phyloP scores from a whole-genome alignment of 495 filamentous ascomycete species.

The Chaetomium cochliodes region DNA sequence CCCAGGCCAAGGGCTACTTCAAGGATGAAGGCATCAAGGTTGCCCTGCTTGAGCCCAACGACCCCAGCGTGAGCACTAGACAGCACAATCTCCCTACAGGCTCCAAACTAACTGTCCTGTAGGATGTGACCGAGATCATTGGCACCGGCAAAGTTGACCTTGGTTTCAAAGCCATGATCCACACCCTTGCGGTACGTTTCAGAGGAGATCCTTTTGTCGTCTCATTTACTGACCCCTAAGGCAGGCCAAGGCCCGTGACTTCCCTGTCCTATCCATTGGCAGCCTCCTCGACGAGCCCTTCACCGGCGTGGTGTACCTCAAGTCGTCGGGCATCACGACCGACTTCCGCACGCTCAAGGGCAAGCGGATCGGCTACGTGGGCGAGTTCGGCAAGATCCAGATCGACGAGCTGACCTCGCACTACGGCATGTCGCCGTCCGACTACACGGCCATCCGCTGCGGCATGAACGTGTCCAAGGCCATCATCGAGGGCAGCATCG shows the following conservation, averaged over 20 bases:
- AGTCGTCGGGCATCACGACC: slow-evolving; percentile 64
- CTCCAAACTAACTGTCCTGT: background rate
- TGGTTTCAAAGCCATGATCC: slow-evolving; percentile 76
- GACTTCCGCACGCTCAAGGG: slow-evolving; percentile 65
- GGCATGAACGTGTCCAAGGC: slow-evolving; percentile 51
- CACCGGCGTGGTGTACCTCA: slow-evolving; percentile 69
- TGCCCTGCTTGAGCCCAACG: slow-evolving; percentile 68
- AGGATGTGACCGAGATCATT: slow-evolving; percentile 70
- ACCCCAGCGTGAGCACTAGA: slow-evolving; percentile 51
- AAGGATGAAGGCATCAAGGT: slow-evolving; percentile 68
- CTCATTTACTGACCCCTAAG: slow-evolving; percentile 5
- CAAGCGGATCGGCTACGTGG: slow-evolving; percentile 70
- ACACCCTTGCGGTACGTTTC: slow-evolving; percentile 59
- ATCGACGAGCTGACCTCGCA: slow-evolving; percentile 71
- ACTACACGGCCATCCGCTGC: slow-evolving; percentile 66
- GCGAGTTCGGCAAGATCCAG: slow-evolving; percentile 75
- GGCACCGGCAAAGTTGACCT: slow-evolving; percentile 68
- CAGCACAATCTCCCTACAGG: background rate
- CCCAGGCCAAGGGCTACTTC: slow-evolving; percentile 68
- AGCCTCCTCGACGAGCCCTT: slow-evolving; percentile 71
- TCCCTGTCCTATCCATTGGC: slow-evolving; percentile 65
- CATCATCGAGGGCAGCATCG: slow-evolving; percentile 63
- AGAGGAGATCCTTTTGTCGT: background rate
- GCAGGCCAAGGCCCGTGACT: slow-evolving; percentile 67
- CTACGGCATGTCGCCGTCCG: slow-evolving; percentile 66